Percentiles rank a stretch among this genome's conserved stretches.
phyloP scores from a whole-genome alignment of 768 basidiomycete genomes.

The Pleurotus cornucopiae region DNA sequence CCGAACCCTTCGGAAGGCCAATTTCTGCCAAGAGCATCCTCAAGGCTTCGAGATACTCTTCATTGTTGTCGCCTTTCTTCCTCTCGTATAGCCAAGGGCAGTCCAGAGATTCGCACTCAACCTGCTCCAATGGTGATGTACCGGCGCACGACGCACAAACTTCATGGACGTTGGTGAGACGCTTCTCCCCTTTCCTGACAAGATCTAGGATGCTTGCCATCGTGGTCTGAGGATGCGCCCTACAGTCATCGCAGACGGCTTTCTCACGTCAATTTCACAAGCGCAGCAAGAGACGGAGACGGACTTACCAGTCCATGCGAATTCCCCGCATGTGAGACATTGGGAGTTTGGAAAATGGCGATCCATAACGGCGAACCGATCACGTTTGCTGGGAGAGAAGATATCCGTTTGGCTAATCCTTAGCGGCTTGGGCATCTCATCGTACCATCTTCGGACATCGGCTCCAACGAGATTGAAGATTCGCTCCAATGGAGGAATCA shows the following conservation, averaged over 20 bases:
- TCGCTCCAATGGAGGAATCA: conserved; percentile 88
- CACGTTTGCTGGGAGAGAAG: conserved; percentile 22
- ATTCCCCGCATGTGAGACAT: conserved; percentile 65
- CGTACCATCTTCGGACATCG: conserved; percentile 82
- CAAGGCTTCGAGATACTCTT: conserved; percentile 30
- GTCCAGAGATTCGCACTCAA: conserved; percentile 79
- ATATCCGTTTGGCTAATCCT: conserved; percentile 24
- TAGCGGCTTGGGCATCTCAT: conserved; percentile 70
- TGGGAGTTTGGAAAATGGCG: conserved; percentile 69
- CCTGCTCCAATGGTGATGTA: conserved; percentile 50
- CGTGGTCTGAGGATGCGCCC: conserved; percentile 43
- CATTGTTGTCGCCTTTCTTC: conserved; percentile 47
- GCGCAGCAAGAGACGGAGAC: conserved; percentile 2
- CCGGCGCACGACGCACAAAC: conserved; percentile 73
- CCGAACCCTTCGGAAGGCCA: conserved; percentile 11
- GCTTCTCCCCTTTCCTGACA: conserved; percentile 49
- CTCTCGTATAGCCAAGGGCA: conserved; percentile 82
- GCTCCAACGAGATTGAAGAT: conserved; percentile 91
- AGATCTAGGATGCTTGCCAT: conserved; percentile 54
- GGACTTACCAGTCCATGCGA: conserved; percentile 48
- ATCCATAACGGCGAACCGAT: conserved; percentile 50
- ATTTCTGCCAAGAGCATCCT: conserved; percentile 30
- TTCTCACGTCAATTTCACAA: neutral
- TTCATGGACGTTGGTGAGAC: conserved; percentile 51
- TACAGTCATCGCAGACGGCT: conserved; percentile 71